Evolutionary conservation across 495 filamentous ascomycete species (phyloP), one percentile per base, ranked within the genome.

Genomic region (Tuber brumale): DNA sequence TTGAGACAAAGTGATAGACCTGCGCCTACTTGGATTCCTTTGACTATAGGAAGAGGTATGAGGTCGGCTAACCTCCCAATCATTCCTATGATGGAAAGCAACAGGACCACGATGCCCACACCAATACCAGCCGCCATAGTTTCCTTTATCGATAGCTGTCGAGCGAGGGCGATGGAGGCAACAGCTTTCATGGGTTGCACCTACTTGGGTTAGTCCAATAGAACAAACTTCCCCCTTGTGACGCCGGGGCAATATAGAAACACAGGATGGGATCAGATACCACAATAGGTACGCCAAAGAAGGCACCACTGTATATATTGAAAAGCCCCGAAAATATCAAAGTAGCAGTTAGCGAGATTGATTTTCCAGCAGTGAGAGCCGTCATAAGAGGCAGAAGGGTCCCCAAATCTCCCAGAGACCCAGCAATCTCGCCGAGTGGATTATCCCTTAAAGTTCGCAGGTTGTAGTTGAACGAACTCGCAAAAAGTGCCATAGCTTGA

Each of bases 1-100:
- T 92, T 91, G 72, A 95, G 89, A 69, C 92, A 86, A 19, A 98
- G 87, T 19, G 89, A 91, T 39, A 98, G 85, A 0, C 94, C 95
- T 5, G 95, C 94, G 39, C 94, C 95, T 70, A 97, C 89, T 84
- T 98, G 95, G 80, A 98, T 97, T 18, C 95, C 95, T 82, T 95
- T 97, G 74, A 98, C 89, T 6, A 98, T 90, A 6, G 94, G 93
- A 27, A 92, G 88, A 1, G 95, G 95, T 39, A 97, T 91, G 12
- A 88, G 86, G n/a, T 85, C 82, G 12, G 90, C 88, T 74, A 92
- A 89, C 87, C 90, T 91, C 70, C 85, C 85, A 12, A 97, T 85
- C 16, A 94, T 84, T 19, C 94, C 91, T 0, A 93, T 96, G 5
- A 91, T 75, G 79, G 91, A 93, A 79, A 97, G 89, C 21, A 96